Conservation (phyloP, 2,329 filamentous ascomycete genomes). For the Colletotrichum destructivum region DNA sequence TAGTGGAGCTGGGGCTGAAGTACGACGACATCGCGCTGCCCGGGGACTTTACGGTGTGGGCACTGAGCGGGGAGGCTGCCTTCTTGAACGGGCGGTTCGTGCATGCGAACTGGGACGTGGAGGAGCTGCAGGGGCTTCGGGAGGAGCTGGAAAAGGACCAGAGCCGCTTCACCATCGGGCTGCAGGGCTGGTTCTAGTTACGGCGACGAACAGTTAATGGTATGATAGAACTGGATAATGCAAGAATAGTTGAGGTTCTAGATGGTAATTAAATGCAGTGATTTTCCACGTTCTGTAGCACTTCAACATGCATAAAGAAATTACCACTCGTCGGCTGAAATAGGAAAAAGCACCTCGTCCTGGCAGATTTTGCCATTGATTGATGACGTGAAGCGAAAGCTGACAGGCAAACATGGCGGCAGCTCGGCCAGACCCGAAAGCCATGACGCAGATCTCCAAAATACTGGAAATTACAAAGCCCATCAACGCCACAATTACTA, state of each 20-base stretch:
- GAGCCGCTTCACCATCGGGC: slow-evolving; percentile 32
- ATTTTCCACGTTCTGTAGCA: neutral
- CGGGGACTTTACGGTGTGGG: slow-evolving; percentile 60
- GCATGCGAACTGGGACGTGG: slow-evolving; percentile 67
- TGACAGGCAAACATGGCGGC: neutral
- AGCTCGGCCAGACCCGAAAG: neutral
- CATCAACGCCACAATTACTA: neutral
- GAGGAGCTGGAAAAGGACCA: slow-evolving; percentile 31
- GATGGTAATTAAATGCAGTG: too few relatives aligned
- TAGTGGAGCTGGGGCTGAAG: neutral
- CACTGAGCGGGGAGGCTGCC: slow-evolving; percentile 58
- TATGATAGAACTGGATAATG: too few relatives aligned
- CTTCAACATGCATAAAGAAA: too few relatives aligned
- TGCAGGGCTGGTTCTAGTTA: slow-evolving; percentile 35
- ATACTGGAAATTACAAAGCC: neutral
- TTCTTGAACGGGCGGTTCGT: slow-evolving; percentile 63
- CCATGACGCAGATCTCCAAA: neutral
- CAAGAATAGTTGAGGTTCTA: too few relatives aligned
- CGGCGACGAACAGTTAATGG: neutral
- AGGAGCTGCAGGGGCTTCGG: slow-evolving; percentile 57
- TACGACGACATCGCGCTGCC: slow-evolving; percentile 46
- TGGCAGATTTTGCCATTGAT: neutral
- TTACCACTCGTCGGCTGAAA: too few relatives aligned
- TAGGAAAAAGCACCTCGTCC: neutral
- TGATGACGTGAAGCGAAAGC: neutral